A percentile compares a stretch with the other conserved stretches of the same genome.
Conservation (phyloP, 1,139 yeast species). For the Fermentozyma sake region DNA sequence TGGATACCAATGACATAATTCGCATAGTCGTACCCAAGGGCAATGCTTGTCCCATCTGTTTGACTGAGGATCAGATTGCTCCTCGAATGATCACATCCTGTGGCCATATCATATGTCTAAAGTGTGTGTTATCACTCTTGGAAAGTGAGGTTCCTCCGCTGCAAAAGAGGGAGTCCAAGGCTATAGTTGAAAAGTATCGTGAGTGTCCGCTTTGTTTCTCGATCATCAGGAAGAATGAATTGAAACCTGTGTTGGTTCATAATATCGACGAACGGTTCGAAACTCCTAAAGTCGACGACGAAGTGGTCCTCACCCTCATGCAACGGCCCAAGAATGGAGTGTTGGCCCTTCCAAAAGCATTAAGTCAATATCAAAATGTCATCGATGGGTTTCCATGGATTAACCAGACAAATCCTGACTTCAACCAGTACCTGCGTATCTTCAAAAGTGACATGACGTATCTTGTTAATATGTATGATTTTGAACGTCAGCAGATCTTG, state of each 20-base stretch:
- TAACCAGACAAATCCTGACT: conserved; percentile 18
- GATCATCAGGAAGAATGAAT: conserved; percentile 52
- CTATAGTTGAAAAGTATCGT: conserved; percentile 48
- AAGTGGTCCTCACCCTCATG: conserved; percentile 66
- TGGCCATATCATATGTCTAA: conserved; percentile 86
- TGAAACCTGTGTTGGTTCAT: conserved; percentile 67
- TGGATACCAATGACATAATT: conserved; percentile 57
- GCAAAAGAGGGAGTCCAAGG: conserved; percentile 32
- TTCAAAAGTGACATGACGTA: conserved; percentile 60
- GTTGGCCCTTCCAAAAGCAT: conserved; percentile 55
- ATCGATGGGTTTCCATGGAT: conserved; percentile 30
- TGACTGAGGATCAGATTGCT: conserved; percentile 78
- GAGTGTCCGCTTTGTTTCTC: conserved; percentile 88
- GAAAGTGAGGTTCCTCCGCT: conserved; percentile 50
- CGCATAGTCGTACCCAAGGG: conserved; percentile 74
- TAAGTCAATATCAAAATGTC: conserved; percentile 24
- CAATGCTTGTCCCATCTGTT: conserved; percentile 86
- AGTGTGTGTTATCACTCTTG: conserved; percentile 72
- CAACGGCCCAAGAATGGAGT: conserved; percentile 57
- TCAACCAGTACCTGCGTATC: conserved; percentile 44
- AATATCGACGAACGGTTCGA: conserved; percentile 54
- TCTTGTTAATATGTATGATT: conserved; percentile 47
- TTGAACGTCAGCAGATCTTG: conserved; percentile 50
- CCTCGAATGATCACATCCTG: conserved; percentile 89
- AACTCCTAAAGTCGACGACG: conserved; percentile 57